A percentile compares a stretch with the other conserved stretches of the same genome.
Evolutionary conservation across 139 green algal genomes (phyloP).

Genomic region (Chlorella sp.): DNA sequence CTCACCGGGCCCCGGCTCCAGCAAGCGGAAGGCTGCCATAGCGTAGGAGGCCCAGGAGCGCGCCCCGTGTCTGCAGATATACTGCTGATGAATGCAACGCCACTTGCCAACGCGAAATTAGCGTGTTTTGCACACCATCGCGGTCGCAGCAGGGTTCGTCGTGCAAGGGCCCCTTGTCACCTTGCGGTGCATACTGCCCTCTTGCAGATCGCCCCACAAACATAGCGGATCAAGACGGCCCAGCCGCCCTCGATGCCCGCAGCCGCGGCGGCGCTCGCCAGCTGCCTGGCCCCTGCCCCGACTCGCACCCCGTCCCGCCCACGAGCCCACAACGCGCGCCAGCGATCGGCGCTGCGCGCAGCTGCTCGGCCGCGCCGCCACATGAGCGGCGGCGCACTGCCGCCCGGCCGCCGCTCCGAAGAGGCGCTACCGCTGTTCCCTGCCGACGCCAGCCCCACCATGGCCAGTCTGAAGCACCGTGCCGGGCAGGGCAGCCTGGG

Average conservation of each 20-base stretch:
- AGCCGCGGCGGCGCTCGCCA: too few species aligned
- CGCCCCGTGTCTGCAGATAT: too few species aligned
- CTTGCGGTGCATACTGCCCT: neutral
- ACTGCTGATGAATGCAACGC: too few species aligned
- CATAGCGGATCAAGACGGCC: too few species aligned
- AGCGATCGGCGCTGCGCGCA: neutral
- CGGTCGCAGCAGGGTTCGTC: neutral
- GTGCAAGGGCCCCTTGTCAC: neutral
- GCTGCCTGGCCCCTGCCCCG: too few species aligned
- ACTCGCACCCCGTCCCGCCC: too few species aligned
- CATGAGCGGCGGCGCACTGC: neutral
- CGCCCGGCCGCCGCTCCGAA: neutral
- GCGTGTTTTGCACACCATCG: too few species aligned
- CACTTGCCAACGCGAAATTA: too few species aligned
- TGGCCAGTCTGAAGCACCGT: conserved; percentile 22
- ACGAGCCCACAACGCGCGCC: too few species aligned
- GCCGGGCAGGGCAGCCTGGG: neutral
- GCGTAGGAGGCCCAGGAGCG: neutral
- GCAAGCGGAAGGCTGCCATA: conserved; percentile 9
- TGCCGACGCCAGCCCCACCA: neutral
- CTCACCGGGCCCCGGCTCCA: conserved; percentile 16
- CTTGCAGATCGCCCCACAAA: too few species aligned
- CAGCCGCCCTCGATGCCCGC: too few species aligned
- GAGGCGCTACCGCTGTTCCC: conserved; percentile 7
- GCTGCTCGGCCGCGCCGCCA: neutral